These are phyloP conservation scores for Leccinum subgranulosum DNA, from an alignment of 768 basidiomycete species.

Conservation along the genomic window DNA sequence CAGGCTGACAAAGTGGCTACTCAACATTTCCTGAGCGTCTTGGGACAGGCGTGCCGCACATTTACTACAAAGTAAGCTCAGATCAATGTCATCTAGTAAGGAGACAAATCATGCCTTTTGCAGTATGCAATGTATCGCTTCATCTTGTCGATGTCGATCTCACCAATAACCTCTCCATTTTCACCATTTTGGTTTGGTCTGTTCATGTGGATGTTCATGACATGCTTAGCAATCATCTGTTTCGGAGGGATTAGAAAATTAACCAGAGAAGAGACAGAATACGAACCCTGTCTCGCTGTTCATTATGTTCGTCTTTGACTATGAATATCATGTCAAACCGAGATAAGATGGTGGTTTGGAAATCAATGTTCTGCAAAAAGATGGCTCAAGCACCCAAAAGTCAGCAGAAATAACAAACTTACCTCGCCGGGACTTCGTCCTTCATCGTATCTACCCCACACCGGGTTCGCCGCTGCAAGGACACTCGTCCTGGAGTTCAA, in stretches of 20 bases:
- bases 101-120: slow-evolving; percentile 62
- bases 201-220: slow-evolving; percentile 99
- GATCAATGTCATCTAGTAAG: neutral
- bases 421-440: slow-evolving; percentile 95
- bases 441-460: slow-evolving; percentile 97
- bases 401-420: slow-evolving; percentile 6
- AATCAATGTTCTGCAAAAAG: slow-evolving; percentile 75
- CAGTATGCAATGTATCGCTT: slow-evolving; percentile 95
- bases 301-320: slow-evolving; percentile 97
- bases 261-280: neutral
- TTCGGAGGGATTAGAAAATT: slow-evolving; percentile 1
- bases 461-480: slow-evolving; percentile 95
- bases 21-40: slow-evolving; percentile 94
- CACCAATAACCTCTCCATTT: slow-evolving; percentile 68
- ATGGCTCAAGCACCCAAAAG: neutral
- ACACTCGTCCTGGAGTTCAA: slow-evolving; percentile 95
- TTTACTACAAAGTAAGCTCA: slow-evolving; percentile 54
- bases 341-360: slow-evolving; percentile 96
- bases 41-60: slow-evolving; percentile 92
- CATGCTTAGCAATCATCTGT: slow-evolving; percentile 93
- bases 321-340: slow-evolving; percentile 99
- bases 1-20: slow-evolving; percentile 90
- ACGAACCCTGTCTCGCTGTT: slow-evolving; percentile 80
- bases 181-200: slow-evolving; percentile 63
- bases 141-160: slow-evolving; percentile 98